Conservation (phyloP, 1,139 yeast species). For the Lipomyces yarrowii region DNA sequence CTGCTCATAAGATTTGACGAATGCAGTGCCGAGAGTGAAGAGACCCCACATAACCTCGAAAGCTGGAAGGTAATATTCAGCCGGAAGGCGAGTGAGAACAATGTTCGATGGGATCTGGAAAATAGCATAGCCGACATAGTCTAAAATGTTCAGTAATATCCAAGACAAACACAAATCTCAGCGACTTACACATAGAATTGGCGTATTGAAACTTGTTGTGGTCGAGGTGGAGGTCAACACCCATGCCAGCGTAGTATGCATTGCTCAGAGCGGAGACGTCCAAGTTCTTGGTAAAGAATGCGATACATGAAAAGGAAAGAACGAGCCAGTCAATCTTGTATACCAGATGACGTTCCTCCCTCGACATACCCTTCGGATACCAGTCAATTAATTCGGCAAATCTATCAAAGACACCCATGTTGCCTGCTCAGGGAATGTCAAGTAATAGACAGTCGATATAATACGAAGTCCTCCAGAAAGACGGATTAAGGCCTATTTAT, state of each 20-base stretch:
- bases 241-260: constrained; percentile 61
- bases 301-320: constrained; percentile 55
- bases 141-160: background rate
- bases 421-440: background rate
- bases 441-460: background rate
- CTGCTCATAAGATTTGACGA: constrained; percentile 48
- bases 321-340: constrained; percentile 56
- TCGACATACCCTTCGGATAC: constrained; percentile 11
- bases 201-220: constrained; percentile 58
- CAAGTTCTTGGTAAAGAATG: constrained; percentile 60
- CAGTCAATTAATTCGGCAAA: constrained; percentile 9
- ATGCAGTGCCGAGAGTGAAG: constrained; percentile 52
- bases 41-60: constrained; percentile 61
- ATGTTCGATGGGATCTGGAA: constrained; percentile 62
- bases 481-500: background rate
- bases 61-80: constrained; percentile 50
- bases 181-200: constrained; percentile 47
- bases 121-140: constrained; percentile 57
- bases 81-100: constrained; percentile 51
- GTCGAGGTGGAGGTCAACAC: constrained; percentile 54
- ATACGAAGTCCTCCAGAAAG: background rate
- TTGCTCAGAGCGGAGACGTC: constrained; percentile 65
- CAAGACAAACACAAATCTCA: too few relatives aligned
- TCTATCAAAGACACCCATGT: constrained; percentile 4
- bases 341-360: constrained; percentile 30